A percentile compares a stretch with the other conserved stretches of the same genome.
phyloP scores from a whole-genome alignment of 2,329 filamentous ascomycete genomes.

The Colletotrichum ledebouriae region DNA sequence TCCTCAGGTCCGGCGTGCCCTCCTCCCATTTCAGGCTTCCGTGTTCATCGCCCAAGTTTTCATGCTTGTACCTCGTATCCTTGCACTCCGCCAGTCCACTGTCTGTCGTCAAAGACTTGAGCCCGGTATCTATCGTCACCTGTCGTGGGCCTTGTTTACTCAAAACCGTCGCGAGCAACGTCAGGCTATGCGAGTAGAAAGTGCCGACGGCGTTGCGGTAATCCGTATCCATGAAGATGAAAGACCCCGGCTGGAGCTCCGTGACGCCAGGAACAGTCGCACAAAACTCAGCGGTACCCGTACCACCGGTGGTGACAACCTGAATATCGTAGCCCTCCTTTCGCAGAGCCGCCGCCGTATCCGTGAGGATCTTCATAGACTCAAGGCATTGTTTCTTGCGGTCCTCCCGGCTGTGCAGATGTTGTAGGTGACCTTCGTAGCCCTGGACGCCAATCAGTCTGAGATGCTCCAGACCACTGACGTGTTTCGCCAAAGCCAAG shows the following conservation, averaged over 20 bases:
- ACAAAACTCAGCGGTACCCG: conserved; percentile 67
- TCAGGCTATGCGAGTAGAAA: conserved; percentile 63
- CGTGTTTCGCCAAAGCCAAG: conserved; percentile 52
- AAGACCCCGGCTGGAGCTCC: conserved; percentile 67
- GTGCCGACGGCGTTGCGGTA: conserved; percentile 65
- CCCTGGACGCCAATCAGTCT: conserved; percentile 64
- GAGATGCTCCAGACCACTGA: conserved; percentile 54
- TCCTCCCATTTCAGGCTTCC: conserved; percentile 61
- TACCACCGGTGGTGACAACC: conserved; percentile 66
- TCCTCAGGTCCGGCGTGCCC: conserved; percentile 52
- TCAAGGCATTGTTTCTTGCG: conserved; percentile 58
- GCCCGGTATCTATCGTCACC: conserved; percentile 63
- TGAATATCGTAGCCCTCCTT: conserved; percentile 58
- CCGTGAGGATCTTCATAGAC: conserved; percentile 53
- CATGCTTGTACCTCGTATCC: conserved; percentile 57
- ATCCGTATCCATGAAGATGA: conserved; percentile 71
- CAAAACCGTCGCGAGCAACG: conserved; percentile 62
- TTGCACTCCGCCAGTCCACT: conserved; percentile 64
- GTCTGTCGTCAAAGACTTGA: conserved; percentile 64
- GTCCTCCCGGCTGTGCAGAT: conserved; percentile 59
- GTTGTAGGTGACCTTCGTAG: conserved; percentile 67
- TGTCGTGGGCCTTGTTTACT: conserved; percentile 59
- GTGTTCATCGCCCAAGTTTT: conserved; percentile 63
- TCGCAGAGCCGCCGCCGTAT: conserved; percentile 58
- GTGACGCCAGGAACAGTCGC: conserved; percentile 63